phyloP scores from a whole-genome alignment of 352 stramenopile species.

The Pilasporangium apinafurcum region DNA sequence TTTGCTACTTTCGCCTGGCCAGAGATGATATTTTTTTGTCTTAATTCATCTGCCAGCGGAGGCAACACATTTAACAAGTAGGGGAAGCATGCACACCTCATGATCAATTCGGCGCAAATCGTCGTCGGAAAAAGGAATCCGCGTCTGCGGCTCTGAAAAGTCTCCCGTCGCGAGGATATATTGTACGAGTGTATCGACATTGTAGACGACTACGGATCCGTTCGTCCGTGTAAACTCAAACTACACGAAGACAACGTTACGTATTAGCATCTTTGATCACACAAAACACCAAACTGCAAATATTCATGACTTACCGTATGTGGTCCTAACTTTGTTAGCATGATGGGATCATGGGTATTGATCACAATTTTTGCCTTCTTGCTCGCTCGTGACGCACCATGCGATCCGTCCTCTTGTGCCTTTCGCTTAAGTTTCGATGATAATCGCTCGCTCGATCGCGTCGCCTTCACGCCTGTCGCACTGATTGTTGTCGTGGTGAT shows the following conservation, averaged over 20 bases:
- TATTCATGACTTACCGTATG: constrained; percentile 46
- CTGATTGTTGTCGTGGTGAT: neutral
- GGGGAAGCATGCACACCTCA: constrained; percentile 20
- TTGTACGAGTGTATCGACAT: constrained; percentile 81
- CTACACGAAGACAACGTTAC: constrained; percentile 23
- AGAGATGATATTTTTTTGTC: constrained; percentile 13
- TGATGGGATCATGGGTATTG: constrained; percentile 86
- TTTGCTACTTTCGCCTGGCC: constrained; percentile 54
- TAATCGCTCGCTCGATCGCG: constrained; percentile 46
- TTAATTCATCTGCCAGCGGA: too few species aligned
- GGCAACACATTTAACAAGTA: neutral
- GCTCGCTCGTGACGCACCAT: constrained; percentile 9
- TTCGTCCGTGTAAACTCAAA: constrained; percentile 83
- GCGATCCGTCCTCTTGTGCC: constrained; percentile 9
- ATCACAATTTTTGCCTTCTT: constrained; percentile 60
- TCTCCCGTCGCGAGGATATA: constrained; percentile 87
- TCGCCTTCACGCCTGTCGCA: constrained; percentile 10
- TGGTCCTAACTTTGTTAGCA: constrained; percentile 69
- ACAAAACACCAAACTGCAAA: constrained; percentile 5
- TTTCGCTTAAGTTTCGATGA: constrained; percentile 62
- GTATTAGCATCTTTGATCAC: constrained; percentile 8
- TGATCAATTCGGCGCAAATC: constrained; percentile 69
- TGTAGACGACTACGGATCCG: constrained; percentile 80
- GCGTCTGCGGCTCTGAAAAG: constrained; percentile 85
- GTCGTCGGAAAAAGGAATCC: constrained; percentile 81